These are phyloP conservation scores for Aspergillus sojae DNA, from an alignment of 2,329 filamentous ascomycete species.

Conservation along the genomic window DNA sequence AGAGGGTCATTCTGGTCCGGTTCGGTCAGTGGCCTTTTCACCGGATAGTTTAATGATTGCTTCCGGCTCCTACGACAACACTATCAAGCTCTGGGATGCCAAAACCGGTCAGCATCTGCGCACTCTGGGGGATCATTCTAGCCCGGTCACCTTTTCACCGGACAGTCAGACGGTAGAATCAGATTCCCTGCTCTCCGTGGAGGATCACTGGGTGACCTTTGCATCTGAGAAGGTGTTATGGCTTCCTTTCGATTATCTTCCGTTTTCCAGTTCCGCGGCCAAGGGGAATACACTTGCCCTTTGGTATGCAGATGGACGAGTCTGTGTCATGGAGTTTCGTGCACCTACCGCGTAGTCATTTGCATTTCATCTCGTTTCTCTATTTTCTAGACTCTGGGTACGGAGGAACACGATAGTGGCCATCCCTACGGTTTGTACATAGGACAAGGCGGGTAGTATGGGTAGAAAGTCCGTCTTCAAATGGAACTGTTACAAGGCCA, in stretches of 20 bases:
- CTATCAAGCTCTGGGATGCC: background rate
- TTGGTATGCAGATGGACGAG: background rate
- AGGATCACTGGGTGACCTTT: background rate
- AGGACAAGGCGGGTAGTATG: too few relatives aligned
- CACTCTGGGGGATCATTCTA: background rate
- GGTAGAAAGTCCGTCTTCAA: too few relatives aligned
- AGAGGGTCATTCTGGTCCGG: background rate
- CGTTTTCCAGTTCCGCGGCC: background rate
- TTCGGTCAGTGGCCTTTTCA: background rate
- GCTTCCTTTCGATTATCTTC: background rate
- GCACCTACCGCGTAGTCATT: too few relatives aligned
- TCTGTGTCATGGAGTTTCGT: too few relatives aligned
- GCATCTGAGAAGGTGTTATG: background rate
- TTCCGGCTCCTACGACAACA: background rate
- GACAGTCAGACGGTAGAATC: slow-evolving; percentile 9
- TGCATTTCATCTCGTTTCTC: too few relatives aligned
- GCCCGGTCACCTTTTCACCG: slow-evolving; percentile 16
- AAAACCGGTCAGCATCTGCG: background rate
- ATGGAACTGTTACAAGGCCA: too few relatives aligned
- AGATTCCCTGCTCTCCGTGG: background rate
- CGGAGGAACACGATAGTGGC: too few relatives aligned
- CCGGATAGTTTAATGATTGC: background rate
- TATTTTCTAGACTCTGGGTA: too few relatives aligned
- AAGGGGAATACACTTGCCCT: background rate
- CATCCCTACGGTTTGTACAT: too few relatives aligned